phyloP scores from a whole-genome alignment of 23 red algal genomes.

The Gracilaria caudata region DNA sequence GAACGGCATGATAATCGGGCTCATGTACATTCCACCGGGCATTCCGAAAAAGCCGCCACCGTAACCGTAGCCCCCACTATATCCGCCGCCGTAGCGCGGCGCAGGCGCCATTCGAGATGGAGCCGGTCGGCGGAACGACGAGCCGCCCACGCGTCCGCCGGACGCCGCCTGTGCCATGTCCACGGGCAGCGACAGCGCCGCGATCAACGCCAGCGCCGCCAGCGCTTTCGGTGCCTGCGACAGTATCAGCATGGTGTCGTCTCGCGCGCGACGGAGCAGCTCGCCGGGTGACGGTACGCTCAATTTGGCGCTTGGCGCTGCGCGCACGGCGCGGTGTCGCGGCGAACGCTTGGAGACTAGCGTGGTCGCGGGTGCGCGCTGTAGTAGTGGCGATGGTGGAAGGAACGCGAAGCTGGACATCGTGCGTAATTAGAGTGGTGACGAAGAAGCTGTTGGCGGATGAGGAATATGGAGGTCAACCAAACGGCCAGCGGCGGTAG shows the following conservation, averaged over 20 bases:
- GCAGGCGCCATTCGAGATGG: constrained; percentile 35
- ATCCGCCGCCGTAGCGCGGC: constrained; percentile 18
- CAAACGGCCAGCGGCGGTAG: too few relatives aligned
- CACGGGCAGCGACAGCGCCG: constrained; percentile 15
- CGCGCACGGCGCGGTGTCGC: background rate
- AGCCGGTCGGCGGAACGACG: constrained; percentile 66
- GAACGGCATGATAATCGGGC: constrained; percentile 23
- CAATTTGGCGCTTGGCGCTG: background rate
- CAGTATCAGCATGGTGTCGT: constrained; percentile 1
- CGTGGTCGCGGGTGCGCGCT: too few relatives aligned
- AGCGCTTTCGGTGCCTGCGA: background rate
- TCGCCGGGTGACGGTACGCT: background rate
- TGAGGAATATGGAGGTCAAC: too few relatives aligned
- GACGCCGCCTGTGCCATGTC: constrained; percentile 59
- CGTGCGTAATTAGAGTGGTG: too few relatives aligned
- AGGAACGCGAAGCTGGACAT: too few relatives aligned
- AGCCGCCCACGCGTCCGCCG: constrained; percentile 81
- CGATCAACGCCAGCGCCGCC: constrained; percentile 1
- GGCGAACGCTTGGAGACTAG: too few relatives aligned
- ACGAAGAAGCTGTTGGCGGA: too few relatives aligned
- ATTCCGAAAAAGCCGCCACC: constrained; percentile 9
- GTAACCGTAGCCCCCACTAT: constrained; percentile 64
- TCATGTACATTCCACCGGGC: constrained; percentile 20
- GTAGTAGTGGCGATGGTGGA: too few relatives aligned
- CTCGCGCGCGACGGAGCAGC: constrained; percentile 8